Evolutionary conservation across 1,284 basidiomycete species (phyloP), one percentile per base, ranked within the genome.

Genomic region (Boletellus deceptivus): DNA sequence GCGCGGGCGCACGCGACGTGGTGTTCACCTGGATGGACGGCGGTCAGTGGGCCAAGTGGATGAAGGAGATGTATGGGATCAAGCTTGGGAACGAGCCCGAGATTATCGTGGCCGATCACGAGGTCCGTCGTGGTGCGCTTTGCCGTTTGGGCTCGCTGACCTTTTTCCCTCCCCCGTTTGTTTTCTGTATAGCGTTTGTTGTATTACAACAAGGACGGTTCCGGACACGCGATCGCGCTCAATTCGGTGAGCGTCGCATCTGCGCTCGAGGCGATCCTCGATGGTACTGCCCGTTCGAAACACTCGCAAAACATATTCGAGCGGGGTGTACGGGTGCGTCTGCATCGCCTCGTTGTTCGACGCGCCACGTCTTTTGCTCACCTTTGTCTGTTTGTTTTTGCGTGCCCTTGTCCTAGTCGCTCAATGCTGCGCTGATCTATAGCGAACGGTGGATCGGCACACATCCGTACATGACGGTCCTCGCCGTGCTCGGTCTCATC

Each of bases 21-120:
- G 79, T 93, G 47, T 96, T 94, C 69, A 79, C 85, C 8, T 91
- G 85, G 83, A 93, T 95, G 79, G 89, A 96, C 62, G 79, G 74
- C 0, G 82, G 82, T 22, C 79, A 77, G 64, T 95, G 93, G 92
- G 75, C 70, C 17, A 84, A 79, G 48, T 96, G 92, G 92, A 72
- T 95, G 70, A 91, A 89, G 75, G 84, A 83, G 57, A 92, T 91
- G 81, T 96, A 95, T 68, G 84, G 85, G 1, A 71, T 91, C 54
- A 71, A 72, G 49, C 40, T 64, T 20, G 40, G 39, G 1, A 73
- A 77, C 13, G 72, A 80, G 47, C 81, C 86, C 0, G 68, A 69
- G 6, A 76, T 93, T 11, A 77, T 95, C 16, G 78, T 97, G 46
- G 78, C 89, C 1, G 88, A 96, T 69, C 91, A 95, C 53, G 72